Conservation (phyloP, 2,329 filamentous ascomycete genomes). For the Beauveria sp. region DNA sequence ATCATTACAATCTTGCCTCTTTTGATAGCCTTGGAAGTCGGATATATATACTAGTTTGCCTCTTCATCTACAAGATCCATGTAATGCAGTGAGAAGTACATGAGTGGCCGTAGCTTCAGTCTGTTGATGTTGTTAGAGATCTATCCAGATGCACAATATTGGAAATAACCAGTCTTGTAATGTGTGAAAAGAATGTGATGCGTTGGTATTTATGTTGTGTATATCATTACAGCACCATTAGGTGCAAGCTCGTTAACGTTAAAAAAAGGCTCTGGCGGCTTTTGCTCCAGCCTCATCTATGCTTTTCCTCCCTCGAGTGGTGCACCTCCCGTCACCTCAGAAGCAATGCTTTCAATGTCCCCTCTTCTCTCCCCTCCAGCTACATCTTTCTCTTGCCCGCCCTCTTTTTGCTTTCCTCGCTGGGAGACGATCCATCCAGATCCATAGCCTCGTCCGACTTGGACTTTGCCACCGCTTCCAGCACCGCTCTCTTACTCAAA, state of each 20-base stretch:
- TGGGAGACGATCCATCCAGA: conserved; percentile 43
- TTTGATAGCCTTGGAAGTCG: background rate
- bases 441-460: conserved; percentile 46
- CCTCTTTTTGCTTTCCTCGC: conserved; percentile 42
- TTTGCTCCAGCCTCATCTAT: background rate
- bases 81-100: too few relatives aligned
- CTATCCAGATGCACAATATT: background rate
- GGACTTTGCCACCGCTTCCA: conserved; percentile 30
- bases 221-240: conserved; percentile 6
- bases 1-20: background rate
- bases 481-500: conserved; percentile 29
- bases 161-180: background rate
- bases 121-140: too few relatives aligned
- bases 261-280: background rate
- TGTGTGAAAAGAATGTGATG: too few relatives aligned
- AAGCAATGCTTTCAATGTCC: background rate
- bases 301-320: background rate
- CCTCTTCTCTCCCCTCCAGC: background rate
- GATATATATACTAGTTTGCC: background rate
- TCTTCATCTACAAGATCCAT: too few relatives aligned
- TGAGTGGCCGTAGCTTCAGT: too few relatives aligned
- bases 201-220: conserved; percentile 4
- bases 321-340: background rate
- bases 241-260: conserved; percentile 1
- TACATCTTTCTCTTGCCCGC: conserved; percentile 48